Percentiles rank a stretch among this genome's conserved stretches.
These are phyloP conservation scores for Russula earlei DNA, from an alignment of 768 basidiomycete genomes.

Conservation along the genomic window DNA sequence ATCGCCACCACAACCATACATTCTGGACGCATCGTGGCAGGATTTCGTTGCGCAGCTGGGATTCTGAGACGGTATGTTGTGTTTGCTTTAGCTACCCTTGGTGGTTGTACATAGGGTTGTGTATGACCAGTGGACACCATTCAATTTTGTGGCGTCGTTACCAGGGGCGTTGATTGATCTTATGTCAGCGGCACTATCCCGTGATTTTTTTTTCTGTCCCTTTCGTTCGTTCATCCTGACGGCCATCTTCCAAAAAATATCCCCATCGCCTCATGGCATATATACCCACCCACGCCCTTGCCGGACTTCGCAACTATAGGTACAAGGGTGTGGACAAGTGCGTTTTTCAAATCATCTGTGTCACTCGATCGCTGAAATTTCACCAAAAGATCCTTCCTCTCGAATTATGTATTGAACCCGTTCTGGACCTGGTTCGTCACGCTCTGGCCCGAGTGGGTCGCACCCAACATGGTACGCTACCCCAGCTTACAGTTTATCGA, in stretches of 20 bases:
- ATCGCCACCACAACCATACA: constrained; percentile 23
- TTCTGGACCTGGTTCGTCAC: constrained; percentile 92
- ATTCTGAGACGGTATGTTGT: constrained; percentile 25
- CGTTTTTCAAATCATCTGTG: constrained; percentile 21
- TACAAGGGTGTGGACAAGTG: constrained; percentile 81
- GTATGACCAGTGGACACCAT: no score
- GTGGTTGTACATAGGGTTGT: no score
- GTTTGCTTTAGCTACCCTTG: not conserved
- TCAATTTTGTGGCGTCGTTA: no score
- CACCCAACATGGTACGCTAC: constrained; percentile 73
- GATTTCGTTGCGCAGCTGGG: constrained; percentile 63
- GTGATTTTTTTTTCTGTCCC: no score
- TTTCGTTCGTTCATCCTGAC: no score
- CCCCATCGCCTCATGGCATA: constrained; percentile 40
- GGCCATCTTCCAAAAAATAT: not conserved
- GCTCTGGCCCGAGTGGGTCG: constrained; percentile 74
- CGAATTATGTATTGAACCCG: constrained; percentile 66
- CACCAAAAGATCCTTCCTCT: constrained; percentile 54
- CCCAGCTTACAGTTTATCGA: no score
- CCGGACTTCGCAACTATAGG: constrained; percentile 66
- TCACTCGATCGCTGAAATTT: not conserved
- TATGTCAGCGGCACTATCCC: no score
- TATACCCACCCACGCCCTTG: constrained; percentile 55
- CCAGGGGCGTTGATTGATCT: no score
- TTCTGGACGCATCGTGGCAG: constrained; percentile 56